Evolutionary conservation across 2,329 filamentous ascomycete genomes (phyloP).

Genomic region (Exserohilum turcica): DNA sequence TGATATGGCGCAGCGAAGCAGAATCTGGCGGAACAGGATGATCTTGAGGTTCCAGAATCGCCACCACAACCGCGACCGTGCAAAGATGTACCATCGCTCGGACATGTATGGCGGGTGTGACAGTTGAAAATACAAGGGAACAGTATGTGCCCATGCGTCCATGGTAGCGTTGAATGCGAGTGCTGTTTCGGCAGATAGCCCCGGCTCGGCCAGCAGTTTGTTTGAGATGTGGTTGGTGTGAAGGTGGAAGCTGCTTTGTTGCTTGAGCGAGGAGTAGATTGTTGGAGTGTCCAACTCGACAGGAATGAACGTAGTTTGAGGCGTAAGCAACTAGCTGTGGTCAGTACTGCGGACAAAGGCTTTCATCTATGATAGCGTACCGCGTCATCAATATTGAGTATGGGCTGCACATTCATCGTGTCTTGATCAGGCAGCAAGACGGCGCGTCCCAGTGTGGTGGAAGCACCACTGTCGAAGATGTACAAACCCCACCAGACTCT

Average conservation of each 20-base stretch:
- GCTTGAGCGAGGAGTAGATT: slow-evolving; percentile 27
- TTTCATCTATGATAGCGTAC: slow-evolving; percentile 6
- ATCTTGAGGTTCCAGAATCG: slow-evolving; percentile 36
- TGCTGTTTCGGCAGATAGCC: slow-evolving; percentile 31
- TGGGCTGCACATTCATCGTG: slow-evolving; percentile 32
- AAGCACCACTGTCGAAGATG: slow-evolving; percentile 35
- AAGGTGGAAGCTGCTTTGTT: slow-evolving; percentile 30
- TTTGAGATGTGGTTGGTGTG: slow-evolving; percentile 35
- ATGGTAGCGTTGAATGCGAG: slow-evolving; percentile 26
- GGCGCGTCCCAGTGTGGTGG: slow-evolving; percentile 32
- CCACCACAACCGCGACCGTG: slow-evolving; percentile 32
- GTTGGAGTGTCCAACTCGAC: slow-evolving; percentile 24
- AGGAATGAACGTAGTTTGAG: slow-evolving; percentile 24
- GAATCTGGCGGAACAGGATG: slow-evolving; percentile 32
- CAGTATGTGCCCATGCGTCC: slow-evolving; percentile 23
- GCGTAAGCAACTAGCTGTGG: slow-evolving; percentile 26
- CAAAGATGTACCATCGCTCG: slow-evolving; percentile 28
- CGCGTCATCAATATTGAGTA: slow-evolving; percentile 30
- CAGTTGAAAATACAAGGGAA: slow-evolving; percentile 27
- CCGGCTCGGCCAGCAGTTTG: slow-evolving; percentile 29
- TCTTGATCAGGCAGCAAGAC: slow-evolving; percentile 34
- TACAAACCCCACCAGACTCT: slow-evolving; percentile 35
- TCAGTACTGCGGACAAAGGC: neutral
- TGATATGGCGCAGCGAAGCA: slow-evolving; percentile 30
- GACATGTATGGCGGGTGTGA: slow-evolving; percentile 11